These are phyloP conservation scores for Fusarium hostae DNA, from an alignment of 2,329 filamentous ascomycete genomes.

Conservation along the genomic window DNA sequence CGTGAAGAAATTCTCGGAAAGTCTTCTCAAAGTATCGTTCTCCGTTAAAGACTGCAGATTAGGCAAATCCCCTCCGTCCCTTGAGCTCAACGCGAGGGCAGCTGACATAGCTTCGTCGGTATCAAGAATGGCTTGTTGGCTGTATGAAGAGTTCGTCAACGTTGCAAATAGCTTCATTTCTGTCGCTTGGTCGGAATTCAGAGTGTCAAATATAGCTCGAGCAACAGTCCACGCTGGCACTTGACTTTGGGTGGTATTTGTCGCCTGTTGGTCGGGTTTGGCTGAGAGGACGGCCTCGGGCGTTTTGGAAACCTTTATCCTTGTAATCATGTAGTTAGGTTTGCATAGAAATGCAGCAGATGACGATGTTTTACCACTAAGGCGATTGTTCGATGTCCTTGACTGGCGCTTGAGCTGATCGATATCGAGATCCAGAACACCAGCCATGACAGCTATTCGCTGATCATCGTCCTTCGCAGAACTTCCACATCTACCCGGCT, in stretches of 20 bases:
- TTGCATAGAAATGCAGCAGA: conserved; percentile 37
- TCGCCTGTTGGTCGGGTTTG: not conserved
- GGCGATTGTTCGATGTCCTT: conserved; percentile 7
- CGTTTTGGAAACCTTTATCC: conserved; percentile 31
- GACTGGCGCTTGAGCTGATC: conserved; percentile 30
- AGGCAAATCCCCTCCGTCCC: conserved; percentile 30
- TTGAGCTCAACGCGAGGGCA: conserved; percentile 45
- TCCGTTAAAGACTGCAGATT: conserved; percentile 43
- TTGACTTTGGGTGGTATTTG: conserved; percentile 33
- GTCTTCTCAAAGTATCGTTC: conserved; percentile 33
- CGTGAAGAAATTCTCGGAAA: conserved; percentile 48
- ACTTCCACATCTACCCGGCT: conserved; percentile 28
- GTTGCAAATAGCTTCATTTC: conserved; percentile 11
- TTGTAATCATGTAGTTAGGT: conserved; percentile 37
- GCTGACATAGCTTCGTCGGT: conserved; percentile 50
- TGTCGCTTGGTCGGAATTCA: conserved; percentile 9
- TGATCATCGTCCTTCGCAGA: conserved; percentile 33
- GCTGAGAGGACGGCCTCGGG: conserved; percentile 27
- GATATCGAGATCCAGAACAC: conserved; percentile 30
- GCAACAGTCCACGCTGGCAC: conserved; percentile 38
- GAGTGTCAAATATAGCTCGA: conserved; percentile 34
- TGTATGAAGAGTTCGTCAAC: conserved; percentile 31
- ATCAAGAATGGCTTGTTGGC: conserved; percentile 41
- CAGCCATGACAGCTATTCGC: conserved; percentile 39
- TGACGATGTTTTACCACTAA: conserved; percentile 23